Evolutionary conservation across 1,284 basidiomycete genomes (phyloP).

Genomic region (Wallemia mellicola): DNA sequence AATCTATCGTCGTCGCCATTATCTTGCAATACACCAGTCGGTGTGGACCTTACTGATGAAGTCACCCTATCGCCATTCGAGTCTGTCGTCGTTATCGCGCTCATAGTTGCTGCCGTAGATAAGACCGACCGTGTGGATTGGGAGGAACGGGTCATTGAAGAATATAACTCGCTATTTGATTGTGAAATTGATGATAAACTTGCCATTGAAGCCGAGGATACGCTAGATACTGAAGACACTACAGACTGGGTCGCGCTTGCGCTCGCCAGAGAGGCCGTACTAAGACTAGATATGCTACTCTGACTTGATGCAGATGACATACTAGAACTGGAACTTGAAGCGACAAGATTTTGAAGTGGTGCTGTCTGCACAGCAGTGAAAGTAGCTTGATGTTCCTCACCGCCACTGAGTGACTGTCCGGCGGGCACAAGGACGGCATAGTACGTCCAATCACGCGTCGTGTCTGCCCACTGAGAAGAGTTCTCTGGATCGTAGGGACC

Average conservation of each 20-base stretch:
- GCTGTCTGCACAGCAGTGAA: neutral
- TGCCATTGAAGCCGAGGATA: neutral
- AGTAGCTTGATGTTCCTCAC: neutral
- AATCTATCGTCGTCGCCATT: neutral
- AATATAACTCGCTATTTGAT: neutral
- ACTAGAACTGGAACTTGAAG: neutral
- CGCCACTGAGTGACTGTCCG: neutral
- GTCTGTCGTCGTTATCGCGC: neutral
- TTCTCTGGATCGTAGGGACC: neutral
- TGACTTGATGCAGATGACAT: too few species aligned
- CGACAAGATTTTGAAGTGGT: neutral
- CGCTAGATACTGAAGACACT: neutral
- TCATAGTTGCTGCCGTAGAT: neutral
- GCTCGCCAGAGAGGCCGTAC: neutral
- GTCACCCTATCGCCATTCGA: neutral
- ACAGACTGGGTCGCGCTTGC: neutral
- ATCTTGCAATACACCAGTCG: neutral
- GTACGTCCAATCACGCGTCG: neutral
- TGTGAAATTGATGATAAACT: neutral
- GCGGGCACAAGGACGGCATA: neutral
- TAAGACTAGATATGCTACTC: neutral
- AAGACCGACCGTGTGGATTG: neutral
- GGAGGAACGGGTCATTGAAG: neutral
- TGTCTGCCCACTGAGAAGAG: neutral
- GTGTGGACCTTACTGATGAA: neutral